Evolutionary conservation across 2,329 filamentous ascomycete genomes (phyloP).

Genomic region (Colletotrichum cuscutae): DNA sequence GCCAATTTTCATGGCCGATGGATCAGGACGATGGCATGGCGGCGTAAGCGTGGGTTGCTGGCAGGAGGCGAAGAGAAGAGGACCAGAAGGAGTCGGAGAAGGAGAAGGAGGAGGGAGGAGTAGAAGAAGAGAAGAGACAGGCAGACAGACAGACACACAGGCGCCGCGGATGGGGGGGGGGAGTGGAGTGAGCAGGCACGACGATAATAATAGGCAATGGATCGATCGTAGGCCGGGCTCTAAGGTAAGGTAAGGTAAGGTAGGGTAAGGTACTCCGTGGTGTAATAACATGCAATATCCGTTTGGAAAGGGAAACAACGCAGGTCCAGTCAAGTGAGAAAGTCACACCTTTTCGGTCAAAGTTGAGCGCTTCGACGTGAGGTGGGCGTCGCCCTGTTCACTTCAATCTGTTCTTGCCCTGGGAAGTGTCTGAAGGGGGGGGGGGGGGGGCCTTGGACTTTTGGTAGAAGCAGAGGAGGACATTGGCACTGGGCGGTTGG

Average conservation of each 20-base stretch:
- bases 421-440: neutral
- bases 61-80: slow-evolving; percentile 3
- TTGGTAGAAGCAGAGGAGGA: too few species aligned
- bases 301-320: slow-evolving; percentile 2
- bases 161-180: neutral
- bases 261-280: too few species aligned
- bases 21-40: slow-evolving; percentile 40
- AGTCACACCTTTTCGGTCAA: neutral
- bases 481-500: too few species aligned
- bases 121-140: slow-evolving; percentile 7
- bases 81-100: neutral
- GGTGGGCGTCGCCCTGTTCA: neutral
- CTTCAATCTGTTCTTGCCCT: neutral
- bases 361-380: slow-evolving; percentile 13
- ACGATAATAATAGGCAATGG: slow-evolving; percentile 27
- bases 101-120: neutral
- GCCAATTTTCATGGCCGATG: slow-evolving; percentile 34
- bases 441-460: neutral
- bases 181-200: slow-evolving; percentile 25
- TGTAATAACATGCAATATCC: neutral
- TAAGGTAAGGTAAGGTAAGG: too few species aligned
- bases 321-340: neutral
- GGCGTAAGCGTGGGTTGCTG: slow-evolving; percentile 32
- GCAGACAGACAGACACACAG: neutral
- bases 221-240: neutral